Evolutionary conservation across 371 early-diverging fungal genomes (phyloP), one percentile per base, ranked within the genome.

Genomic region (Actinomucor elegans): DNA sequence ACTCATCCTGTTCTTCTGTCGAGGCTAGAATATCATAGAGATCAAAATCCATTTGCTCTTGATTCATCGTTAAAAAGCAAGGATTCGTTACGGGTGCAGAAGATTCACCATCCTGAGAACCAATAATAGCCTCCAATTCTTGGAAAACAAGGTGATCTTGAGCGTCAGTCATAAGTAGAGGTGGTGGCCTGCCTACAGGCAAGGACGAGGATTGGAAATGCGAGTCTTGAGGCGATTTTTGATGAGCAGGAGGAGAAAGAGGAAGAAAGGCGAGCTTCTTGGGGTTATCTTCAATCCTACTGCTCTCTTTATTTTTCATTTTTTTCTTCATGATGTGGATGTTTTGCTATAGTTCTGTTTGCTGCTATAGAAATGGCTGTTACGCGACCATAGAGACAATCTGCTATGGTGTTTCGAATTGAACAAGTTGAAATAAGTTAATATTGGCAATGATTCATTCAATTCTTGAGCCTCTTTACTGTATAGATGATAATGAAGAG

Each of bases 171-270:
- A 23, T 23, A 26, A 42, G 3, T 17, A 52, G 5, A 53, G 53
- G 45, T n/a, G 36, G 44, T 14, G 53, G 62, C 34, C 64, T 55
- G 11, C 61, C 48, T 6, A 58, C 42, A 3, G 55, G 31, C 15
- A 52, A 29, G 10, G 55, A 45, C 0, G 62, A 55, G 5, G 64
- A 58, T 26, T 66, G 64, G 14, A 61, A 67, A 34, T 33, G 48
- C 10, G 20, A 55, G 51, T 36, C 71, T 71, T 37, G 85, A 80
- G 24, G 84, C 63, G 38, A 87, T 84, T 15, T 85, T 86, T 64
- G 48, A 32, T 47, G 88, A 48, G 51, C 18, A 34, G 53, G 53
- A 34, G 53, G 53, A 15, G 53, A 53, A 5, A 35, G 53, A 20
- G 43, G 45, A 35, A 44, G 37, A 45, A 36, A 53, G 10, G 35